Evolutionary conservation across 139 green algal genomes (phyloP).

Genomic region (Ostreobium quekettii): DNA sequence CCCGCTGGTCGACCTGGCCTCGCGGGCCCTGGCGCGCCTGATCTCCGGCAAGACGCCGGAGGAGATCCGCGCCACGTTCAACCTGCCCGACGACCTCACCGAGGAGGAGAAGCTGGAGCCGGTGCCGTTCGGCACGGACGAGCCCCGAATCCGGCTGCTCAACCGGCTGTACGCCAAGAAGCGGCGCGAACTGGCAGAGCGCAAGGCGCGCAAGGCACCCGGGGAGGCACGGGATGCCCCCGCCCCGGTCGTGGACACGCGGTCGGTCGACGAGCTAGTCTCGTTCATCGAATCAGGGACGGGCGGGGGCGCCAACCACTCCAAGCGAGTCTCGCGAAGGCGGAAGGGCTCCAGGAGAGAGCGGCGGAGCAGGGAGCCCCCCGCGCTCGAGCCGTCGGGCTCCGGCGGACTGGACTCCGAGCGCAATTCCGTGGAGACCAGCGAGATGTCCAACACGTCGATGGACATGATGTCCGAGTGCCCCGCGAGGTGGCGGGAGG

Average conservation of each 20-base stretch:
- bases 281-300: slow-evolving; percentile 41
- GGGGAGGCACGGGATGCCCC: background rate
- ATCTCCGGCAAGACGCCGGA: slow-evolving; percentile 66
- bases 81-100: slow-evolving; percentile 63
- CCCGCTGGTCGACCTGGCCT: slow-evolving; percentile 55
- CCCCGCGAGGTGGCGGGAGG: background rate
- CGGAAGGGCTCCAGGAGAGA: background rate
- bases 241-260: slow-evolving; percentile 18
- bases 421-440: background rate
- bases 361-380: background rate
- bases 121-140: slow-evolving; percentile 37
- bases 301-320: background rate
- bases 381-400: no score
- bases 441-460: background rate
- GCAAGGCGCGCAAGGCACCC: slow-evolving; percentile 14
- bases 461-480: background rate
- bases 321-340: background rate
- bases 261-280: slow-evolving; percentile 48
- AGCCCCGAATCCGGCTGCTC: slow-evolving; percentile 57
- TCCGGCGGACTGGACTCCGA: background rate
- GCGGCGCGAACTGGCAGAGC: slow-evolving; percentile 32
- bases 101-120: slow-evolving; percentile 79
- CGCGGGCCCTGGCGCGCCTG: slow-evolving; percentile 48
- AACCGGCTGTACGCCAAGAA: slow-evolving; percentile 66
- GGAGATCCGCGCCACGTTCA: slow-evolving; percentile 53